These are phyloP conservation scores for Aquilaria agallochum DNA, from an alignment of 441 rosid genomes.

Conservation along the genomic window DNA sequence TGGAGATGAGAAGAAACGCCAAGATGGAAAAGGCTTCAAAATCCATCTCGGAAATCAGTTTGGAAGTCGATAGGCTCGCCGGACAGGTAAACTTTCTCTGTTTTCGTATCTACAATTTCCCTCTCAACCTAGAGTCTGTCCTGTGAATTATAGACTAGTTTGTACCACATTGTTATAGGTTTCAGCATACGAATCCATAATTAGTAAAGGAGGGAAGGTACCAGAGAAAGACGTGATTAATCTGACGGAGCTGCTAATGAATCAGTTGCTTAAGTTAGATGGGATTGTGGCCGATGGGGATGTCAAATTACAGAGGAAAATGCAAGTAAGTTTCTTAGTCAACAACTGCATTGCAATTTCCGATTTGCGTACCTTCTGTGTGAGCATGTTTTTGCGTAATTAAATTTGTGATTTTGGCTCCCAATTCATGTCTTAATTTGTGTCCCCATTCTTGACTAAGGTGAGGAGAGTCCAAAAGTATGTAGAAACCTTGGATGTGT, in stretches of 20 bases:
- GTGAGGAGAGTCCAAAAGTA: conserved; percentile 89
- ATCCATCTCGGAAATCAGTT: conserved; percentile 83
- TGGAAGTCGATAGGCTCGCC: conserved; percentile 82
- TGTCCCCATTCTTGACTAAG: conserved; percentile 26
- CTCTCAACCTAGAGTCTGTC: not conserved
- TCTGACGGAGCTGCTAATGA: conserved; percentile 80
- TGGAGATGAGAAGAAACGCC: conserved; percentile 81
- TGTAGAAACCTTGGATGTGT: conserved; percentile 78
- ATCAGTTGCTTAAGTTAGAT: conserved; percentile 83
- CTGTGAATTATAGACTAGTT: not conserved
- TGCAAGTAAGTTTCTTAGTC: conserved; percentile 54
- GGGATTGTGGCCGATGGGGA: conserved; percentile 84
- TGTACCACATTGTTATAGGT: conserved; percentile 39
- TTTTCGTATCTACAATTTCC: not conserved
- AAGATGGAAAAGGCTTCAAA: conserved; percentile 87
- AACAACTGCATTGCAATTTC: not conserved
- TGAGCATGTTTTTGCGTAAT: not conserved
- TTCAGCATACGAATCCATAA: conserved; percentile 66
- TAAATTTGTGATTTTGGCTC: not conserved
- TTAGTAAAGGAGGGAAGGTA: conserved; percentile 67
- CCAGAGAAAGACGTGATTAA: conserved; percentile 65
- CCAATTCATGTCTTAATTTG: not conserved
- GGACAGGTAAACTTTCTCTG: conserved; percentile 47
- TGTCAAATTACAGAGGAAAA: conserved; percentile 84
- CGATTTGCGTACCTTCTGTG: not conserved